These are phyloP conservation scores for Strobilomyces confusus DNA, from an alignment of 768 basidiomycete species.

Conservation along the genomic window DNA sequence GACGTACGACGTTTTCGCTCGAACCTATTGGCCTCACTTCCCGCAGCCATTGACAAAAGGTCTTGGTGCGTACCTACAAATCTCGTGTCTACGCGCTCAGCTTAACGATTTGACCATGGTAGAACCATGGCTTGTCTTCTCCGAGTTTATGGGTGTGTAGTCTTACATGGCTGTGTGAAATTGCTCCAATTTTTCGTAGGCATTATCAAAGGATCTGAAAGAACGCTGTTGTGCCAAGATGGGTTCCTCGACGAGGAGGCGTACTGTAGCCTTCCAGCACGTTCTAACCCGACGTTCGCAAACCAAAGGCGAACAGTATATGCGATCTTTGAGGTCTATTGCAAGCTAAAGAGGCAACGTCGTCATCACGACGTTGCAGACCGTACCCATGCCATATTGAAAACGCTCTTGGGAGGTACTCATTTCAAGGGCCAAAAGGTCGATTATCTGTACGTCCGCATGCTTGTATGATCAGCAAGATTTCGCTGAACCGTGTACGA, in stretches of 20 bases:
- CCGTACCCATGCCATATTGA: slow-evolving; percentile 53
- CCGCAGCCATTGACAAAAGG: slow-evolving; percentile 40
- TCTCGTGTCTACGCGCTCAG: background rate
- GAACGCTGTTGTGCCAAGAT: slow-evolving; percentile 32
- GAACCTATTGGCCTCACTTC: slow-evolving; percentile 58
- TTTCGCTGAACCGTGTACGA: background rate
- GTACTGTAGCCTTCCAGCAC: slow-evolving; percentile 32
- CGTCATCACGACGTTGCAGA: slow-evolving; percentile 57
- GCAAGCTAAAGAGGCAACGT: slow-evolving; percentile 39
- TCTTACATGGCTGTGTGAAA: slow-evolving; percentile 17
- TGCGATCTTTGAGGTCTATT: slow-evolving; percentile 35
- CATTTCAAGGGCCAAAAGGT: slow-evolving; percentile 40
- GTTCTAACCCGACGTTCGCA: no score
- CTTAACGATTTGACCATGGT: background rate
- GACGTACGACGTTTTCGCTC: slow-evolving; percentile 33
- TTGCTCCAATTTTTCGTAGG: no score
- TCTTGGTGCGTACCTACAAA: slow-evolving; percentile 39
- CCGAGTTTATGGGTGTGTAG: slow-evolving; percentile 56
- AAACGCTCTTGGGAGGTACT: slow-evolving; percentile 26
- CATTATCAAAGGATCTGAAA: slow-evolving; percentile 38
- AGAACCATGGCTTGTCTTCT: slow-evolving; percentile 64
- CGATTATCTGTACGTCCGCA: slow-evolving; percentile 48
- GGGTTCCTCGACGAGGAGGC: slow-evolving; percentile 40
- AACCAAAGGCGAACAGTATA: no score
- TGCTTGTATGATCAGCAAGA: background rate